phyloP scores from a whole-genome alignment of 176 grass and related monocot genomes.

The Calamus simplicifolius region DNA sequence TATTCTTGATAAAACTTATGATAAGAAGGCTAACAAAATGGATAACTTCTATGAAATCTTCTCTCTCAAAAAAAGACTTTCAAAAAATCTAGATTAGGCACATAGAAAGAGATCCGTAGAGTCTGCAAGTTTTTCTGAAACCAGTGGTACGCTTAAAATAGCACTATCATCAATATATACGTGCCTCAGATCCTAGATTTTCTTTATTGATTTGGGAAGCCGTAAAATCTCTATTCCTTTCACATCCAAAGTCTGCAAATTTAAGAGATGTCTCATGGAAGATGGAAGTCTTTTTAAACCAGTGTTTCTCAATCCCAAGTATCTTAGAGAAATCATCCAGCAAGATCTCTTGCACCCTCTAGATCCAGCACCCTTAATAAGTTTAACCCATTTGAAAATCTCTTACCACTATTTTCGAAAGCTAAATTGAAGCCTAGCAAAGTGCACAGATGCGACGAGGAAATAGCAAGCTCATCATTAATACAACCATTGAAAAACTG shows the following conservation, averaged over 20 bases:
- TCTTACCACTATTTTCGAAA: too few species aligned
- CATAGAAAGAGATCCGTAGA: too few species aligned
- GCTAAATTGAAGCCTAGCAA: too few species aligned
- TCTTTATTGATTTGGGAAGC: slow-evolving; percentile 11
- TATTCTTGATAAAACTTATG: too few species aligned
- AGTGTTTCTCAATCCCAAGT: slow-evolving; percentile 13
- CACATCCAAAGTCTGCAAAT: slow-evolving; percentile 23
- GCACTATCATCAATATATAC: not conserved
- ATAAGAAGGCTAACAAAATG: too few species aligned
- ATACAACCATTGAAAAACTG: too few species aligned
- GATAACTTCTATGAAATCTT: too few species aligned
- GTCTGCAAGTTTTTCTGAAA: too few species aligned
- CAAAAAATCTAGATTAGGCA: too few species aligned
- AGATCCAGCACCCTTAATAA: slow-evolving; percentile 16
- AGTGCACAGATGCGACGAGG: too few species aligned
- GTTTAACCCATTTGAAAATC: not conserved
- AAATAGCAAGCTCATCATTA: too few species aligned
- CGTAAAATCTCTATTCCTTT: not conserved
- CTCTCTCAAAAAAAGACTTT: too few species aligned
- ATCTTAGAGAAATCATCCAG: slow-evolving; percentile 14
- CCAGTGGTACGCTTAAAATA: not conserved
- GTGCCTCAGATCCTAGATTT: slow-evolving; percentile 13
- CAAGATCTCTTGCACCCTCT: not conserved
- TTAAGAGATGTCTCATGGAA: slow-evolving; percentile 3
- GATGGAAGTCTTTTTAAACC: not conserved